Conservation (phyloP, 495 filamentous ascomycete species). For the Aspergillus carlsbadensis region DNA sequence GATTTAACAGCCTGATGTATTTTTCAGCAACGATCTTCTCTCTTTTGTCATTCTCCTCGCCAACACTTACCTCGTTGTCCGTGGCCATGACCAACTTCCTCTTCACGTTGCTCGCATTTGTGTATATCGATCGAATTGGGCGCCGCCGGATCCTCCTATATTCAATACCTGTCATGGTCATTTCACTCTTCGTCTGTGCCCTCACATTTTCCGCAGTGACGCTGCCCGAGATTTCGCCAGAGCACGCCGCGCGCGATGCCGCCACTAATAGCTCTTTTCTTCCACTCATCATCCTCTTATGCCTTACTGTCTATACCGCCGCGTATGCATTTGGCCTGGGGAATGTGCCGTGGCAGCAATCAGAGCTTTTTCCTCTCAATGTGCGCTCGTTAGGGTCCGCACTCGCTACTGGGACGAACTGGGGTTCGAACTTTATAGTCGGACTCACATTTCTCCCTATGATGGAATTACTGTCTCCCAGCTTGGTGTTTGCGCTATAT, state of each 20-base stretch:
- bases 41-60: conserved; percentile 72
- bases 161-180: conserved; percentile 81
- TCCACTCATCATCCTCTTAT: conserved; percentile 59
- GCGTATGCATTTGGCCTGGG: conserved; percentile 86
- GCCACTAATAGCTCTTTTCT: conserved; percentile 13
- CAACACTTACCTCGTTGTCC: conserved; percentile 76
- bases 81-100: conserved; percentile 83
- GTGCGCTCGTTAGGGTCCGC: conserved; percentile 80
- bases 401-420: conserved; percentile 85
- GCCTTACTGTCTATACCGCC: conserved; percentile 79
- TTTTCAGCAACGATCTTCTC: conserved; percentile 90
- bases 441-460: conserved; percentile 83
- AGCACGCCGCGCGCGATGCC: conserved; percentile 10
- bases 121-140: conserved; percentile 77
- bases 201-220: conserved; percentile 63
- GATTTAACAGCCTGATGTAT: conserved; percentile 95
- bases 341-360: conserved; percentile 92
- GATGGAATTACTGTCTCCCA: conserved; percentile 73
- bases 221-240: conserved; percentile 24
- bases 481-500: conserved; percentile 79
- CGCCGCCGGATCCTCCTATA: conserved; percentile 77
- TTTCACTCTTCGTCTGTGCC: conserved; percentile 66
- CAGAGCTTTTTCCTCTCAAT: conserved; percentile 81
- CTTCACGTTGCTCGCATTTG: conserved; percentile 75
- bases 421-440: conserved; percentile 84